Conservation (phyloP, 345 rosid species). For the Viola odorata region DNA sequence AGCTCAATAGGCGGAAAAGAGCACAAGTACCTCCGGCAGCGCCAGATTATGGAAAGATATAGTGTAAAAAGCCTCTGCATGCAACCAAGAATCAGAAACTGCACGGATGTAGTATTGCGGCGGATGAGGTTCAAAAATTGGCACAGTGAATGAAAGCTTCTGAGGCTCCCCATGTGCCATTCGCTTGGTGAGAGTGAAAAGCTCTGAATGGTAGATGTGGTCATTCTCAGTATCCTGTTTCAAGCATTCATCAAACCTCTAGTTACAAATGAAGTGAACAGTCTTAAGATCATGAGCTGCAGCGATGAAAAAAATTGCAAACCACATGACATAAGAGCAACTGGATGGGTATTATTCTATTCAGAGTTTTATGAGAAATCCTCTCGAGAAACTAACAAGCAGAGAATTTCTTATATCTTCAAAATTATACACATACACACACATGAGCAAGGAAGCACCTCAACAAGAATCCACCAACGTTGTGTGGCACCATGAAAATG, state of each 20-base stretch:
- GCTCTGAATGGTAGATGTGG: conserved; percentile 94
- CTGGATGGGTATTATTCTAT: too few relatives aligned
- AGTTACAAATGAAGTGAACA: conserved; percentile 9
- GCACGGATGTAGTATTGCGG: conserved; percentile 95
- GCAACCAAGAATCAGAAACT: conserved; percentile 97
- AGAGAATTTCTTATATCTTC: not conserved
- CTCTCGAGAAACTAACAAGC: too few relatives aligned
- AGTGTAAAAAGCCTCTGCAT: conserved; percentile 85
- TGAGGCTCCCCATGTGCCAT: conserved; percentile 85
- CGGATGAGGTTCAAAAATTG: conserved; percentile 98
- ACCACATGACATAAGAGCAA: not conserved
- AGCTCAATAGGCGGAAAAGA: conserved; percentile 1
- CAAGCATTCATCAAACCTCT: not conserved
- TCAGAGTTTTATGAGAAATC: too few relatives aligned
- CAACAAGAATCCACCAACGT: conserved; percentile 98
- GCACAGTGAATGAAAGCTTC: conserved; percentile 88
- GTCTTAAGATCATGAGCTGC: conserved; percentile 1
- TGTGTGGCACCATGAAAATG: conserved; percentile 83
- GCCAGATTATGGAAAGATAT: conserved; percentile 83
- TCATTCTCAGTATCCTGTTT: conserved; percentile 95
- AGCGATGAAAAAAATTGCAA: not conserved
- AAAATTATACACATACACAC: too few relatives aligned
- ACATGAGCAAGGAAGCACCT: conserved; percentile 48
- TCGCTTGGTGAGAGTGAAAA: conserved; percentile 78
- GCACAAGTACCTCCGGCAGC: conserved; percentile 66